These are phyloP conservation scores for Colletotrichum sp. DNA, from an alignment of 2,329 filamentous ascomycete species.

Conservation along the genomic window DNA sequence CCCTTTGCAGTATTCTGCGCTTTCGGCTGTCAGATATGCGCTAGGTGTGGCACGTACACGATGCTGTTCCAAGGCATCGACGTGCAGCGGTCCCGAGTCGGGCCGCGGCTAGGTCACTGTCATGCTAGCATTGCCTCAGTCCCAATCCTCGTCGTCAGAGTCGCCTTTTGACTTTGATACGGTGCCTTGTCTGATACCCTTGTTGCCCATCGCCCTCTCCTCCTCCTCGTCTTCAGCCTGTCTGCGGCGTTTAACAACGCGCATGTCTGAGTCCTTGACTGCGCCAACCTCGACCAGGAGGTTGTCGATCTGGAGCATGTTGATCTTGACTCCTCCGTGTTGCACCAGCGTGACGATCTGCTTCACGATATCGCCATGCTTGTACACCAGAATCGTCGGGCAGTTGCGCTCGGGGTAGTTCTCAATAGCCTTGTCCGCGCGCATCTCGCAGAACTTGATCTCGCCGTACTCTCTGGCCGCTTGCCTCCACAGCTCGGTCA, in stretches of 20 bases:
- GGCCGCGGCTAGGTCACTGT: neutral
- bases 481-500: slow-evolving; percentile 86
- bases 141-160: slow-evolving; percentile 64
- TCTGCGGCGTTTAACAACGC: slow-evolving; percentile 68
- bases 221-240: slow-evolving; percentile 66
- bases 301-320: slow-evolving; percentile 77
- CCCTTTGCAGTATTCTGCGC: neutral
- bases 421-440: slow-evolving; percentile 90
- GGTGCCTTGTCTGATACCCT: slow-evolving; percentile 57
- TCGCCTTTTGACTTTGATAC: slow-evolving; percentile 43
- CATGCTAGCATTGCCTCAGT: slow-evolving; percentile 41
- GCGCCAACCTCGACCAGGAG: slow-evolving; percentile 84
- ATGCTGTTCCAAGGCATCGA: neutral
- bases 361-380: slow-evolving; percentile 87
- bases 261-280: slow-evolving; percentile 76
- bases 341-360: slow-evolving; percentile 90
- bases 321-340: slow-evolving; percentile 73
- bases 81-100: neutral
- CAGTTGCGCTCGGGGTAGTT: slow-evolving; percentile 95
- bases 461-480: slow-evolving; percentile 87
- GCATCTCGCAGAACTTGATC: slow-evolving; percentile 97
- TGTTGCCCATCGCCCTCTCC: slow-evolving; percentile 55
- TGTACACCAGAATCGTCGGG: slow-evolving; percentile 91
- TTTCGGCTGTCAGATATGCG: neutral
- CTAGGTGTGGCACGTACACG: neutral